These are phyloP conservation scores for Senecio squalidus DNA, from an alignment of 140 eudicot species.

Conservation along the genomic window DNA sequence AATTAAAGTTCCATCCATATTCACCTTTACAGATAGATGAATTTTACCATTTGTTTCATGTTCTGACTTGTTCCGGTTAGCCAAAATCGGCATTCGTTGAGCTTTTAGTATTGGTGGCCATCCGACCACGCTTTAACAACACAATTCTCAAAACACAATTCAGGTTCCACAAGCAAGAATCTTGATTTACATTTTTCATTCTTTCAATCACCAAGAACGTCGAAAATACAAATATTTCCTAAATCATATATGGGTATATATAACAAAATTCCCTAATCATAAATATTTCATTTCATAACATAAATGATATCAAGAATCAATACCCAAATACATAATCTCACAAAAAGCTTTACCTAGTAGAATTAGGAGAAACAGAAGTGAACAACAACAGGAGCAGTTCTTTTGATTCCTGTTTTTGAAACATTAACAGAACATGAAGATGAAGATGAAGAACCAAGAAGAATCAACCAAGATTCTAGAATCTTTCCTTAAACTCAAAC, in stretches of 20 bases:
- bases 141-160: conserved; percentile 4
- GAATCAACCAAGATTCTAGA: conserved; percentile 34
- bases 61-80: conserved; percentile 54
- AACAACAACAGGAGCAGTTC: conserved; percentile 51
- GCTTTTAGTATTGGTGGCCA: conserved; percentile 88
- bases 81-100: conserved; percentile 60
- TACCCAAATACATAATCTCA: too few relatives aligned
- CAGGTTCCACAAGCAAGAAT: conserved; percentile 1
- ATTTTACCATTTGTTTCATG: conserved; percentile 34
- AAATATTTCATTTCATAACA: too few relatives aligned
- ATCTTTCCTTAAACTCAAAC: conserved; percentile 37
- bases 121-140: conserved; percentile 63
- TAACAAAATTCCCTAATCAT: too few relatives aligned
- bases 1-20: conserved; percentile 84
- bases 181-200: not conserved
- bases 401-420: conserved; percentile 42
- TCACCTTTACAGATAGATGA: conserved; percentile 75
- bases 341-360: conserved; percentile 46
- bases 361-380: conserved; percentile 44
- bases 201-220: too few relatives aligned
- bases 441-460: conserved; percentile 19
- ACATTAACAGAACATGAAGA: conserved; percentile 21
- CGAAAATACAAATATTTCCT: too few relatives aligned
- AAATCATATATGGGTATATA: too few relatives aligned
- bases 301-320: too few relatives aligned